Evolutionary conservation across 352 stramenopile genomes (phyloP), one percentile per base, ranked within the genome.

Genomic region (Stramenopiles sp.): DNA sequence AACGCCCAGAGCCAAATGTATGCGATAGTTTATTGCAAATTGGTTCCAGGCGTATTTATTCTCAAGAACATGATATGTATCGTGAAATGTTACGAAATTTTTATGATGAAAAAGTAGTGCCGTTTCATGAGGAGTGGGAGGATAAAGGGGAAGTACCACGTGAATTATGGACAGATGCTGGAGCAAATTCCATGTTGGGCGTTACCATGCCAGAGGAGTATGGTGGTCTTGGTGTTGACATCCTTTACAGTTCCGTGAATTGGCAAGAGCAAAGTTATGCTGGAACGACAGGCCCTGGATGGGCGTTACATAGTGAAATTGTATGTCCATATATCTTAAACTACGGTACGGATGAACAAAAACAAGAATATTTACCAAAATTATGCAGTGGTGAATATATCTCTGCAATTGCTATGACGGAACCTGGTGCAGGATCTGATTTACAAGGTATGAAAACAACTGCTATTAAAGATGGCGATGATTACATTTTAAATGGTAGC

Each of bases 381-480:
- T 23, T 27, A 20, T 20, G 20, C 73, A 20, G 29, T 23, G 27
- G 73, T 27, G 73, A 73, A 20, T 27, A 38, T 20, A 23, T 78
- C 81, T 88, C 89, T 53, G 88, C 88, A 23, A 95, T 94, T 84
- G 94, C 90, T 79, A 88, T 96, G 74, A 96, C 90, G 0, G 91
- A 96, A 79, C 90, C 91, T 0, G 89, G 88, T 31, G 91, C 91
- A 23, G 91, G 91, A 78, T 93, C 86, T 32, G 91, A 96, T 78
- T 89, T 95, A 30, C 89, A 90, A 1, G 88, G 85, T 7, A 88
- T 92, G 82, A 93, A 93, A 84, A 96, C 91, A 1, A 91, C 86
- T 32, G 91, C 91, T 6, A 88, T 94, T 30, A 94, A 96, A 83
- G 93, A 95, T 80, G 91, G 91, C 78, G 90, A 96, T 83, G 92